Evolutionary conservation across 164 flowering plant species (phyloP).

Genomic region (Stephania japonica): DNA sequence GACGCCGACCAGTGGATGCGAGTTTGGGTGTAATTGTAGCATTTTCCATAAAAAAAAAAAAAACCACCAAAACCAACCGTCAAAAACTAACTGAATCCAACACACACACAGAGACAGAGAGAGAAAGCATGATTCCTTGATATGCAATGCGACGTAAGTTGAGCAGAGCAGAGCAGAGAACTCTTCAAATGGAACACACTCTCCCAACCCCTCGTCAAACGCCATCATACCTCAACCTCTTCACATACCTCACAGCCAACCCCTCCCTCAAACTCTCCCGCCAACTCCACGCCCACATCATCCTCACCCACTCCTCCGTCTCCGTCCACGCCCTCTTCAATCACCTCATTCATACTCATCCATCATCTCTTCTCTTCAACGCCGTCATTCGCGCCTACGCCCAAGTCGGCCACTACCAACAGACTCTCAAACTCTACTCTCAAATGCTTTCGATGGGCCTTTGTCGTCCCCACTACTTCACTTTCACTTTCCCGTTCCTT

Average conservation of each 20-base stretch:
- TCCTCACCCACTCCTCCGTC: slow-evolving; percentile 8
- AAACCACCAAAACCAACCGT: too few species aligned
- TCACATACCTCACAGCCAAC: slow-evolving; percentile 5
- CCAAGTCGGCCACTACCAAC: background rate
- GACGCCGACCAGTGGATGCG: too few species aligned
- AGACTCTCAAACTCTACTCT: background rate
- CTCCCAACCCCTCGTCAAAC: background rate
- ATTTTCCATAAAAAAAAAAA: too few species aligned
- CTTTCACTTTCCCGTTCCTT: slow-evolving; percentile 9
- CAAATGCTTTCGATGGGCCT: slow-evolving; percentile 1
- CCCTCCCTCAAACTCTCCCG: slow-evolving; percentile 8
- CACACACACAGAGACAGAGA: too few species aligned
- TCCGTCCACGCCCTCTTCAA: slow-evolving; percentile 6
- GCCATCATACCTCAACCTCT: slow-evolving; percentile 6
- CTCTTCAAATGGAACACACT: slow-evolving; percentile 7
- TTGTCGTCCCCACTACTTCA: background rate
- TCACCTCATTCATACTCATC: background rate
- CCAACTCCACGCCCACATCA: slow-evolving; percentile 14
- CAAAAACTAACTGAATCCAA: too few species aligned
- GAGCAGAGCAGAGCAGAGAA: background rate
- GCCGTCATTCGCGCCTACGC: slow-evolving; percentile 7
- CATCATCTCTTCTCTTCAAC: slow-evolving; percentile 9
- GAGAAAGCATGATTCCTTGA: too few species aligned
- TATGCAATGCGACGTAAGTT: background rate
- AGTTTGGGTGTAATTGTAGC: too few species aligned